Evolutionary conservation across 2,329 filamentous ascomycete genomes (phyloP).

Genomic region (Fusarium nematophilum): DNA sequence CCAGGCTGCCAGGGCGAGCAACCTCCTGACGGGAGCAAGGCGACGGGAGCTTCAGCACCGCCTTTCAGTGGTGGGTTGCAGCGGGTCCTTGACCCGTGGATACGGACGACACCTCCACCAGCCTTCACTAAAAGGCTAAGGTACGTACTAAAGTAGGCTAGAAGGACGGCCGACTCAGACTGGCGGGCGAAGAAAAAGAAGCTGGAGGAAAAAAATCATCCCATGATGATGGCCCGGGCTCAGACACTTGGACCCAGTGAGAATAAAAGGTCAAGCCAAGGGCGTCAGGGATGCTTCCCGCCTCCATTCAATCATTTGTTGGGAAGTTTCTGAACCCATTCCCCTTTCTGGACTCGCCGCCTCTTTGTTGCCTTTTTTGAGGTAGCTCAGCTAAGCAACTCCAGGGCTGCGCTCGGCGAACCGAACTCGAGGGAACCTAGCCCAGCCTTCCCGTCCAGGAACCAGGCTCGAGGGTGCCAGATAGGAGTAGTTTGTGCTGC

Average conservation of each 20-base stretch:
- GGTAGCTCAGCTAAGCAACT: too few species aligned
- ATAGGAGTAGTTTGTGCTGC: too few species aligned
- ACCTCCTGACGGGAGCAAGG: background rate
- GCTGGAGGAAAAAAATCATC: conserved; percentile 19
- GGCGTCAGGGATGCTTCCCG: background rate
- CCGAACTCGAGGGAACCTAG: too few species aligned
- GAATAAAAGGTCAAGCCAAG: background rate
- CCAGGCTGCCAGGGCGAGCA: background rate
- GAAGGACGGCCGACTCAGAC: conserved; percentile 4
- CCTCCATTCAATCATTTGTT: conserved; percentile 8
- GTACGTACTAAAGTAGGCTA: conserved; percentile 3
- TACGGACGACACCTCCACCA: too few species aligned
- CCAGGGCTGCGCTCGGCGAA: too few species aligned
- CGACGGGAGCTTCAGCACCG: background rate
- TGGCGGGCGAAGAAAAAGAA: conserved; percentile 22
- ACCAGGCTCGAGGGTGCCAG: too few species aligned
- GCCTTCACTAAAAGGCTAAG: background rate
- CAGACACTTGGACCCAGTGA: conserved; percentile 10
- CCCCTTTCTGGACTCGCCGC: background rate
- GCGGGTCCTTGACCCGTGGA: too few species aligned
- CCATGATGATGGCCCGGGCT: conserved; percentile 17
- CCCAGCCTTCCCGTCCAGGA: too few species aligned
- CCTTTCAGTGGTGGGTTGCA: conserved; percentile 5
- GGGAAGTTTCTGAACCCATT: background rate
- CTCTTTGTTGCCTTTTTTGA: background rate